Base-by-base conservation (phyloP, 23 red algal species). In the Gracilaria caudata region DNA sequence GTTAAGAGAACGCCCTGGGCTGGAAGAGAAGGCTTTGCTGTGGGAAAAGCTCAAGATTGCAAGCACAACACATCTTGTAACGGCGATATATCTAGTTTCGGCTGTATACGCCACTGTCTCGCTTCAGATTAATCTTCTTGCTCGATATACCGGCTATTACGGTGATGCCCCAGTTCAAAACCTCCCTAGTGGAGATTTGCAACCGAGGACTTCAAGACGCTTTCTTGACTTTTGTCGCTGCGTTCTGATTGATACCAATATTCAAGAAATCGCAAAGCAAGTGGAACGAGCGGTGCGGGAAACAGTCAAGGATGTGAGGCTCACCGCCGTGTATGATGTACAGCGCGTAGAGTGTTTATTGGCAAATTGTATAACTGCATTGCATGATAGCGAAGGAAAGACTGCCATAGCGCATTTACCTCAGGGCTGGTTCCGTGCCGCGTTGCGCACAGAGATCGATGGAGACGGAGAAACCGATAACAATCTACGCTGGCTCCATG, bases 21-120 rank as follows among this genome's bases (percentile, higher is more conserved):
- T 43, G 34, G 20, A 38, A 51, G 86, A 79, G 55, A 89, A 89
- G 56, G 54, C 46, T 25, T 59, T 47, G 55, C 57, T 79, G 4
- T 89, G 86, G 86, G 73, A 89, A 41, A 49, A 64, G 38, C 37
- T 89, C 33, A 89, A 89, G 55, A 72, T 89, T 72, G 86, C 86
- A 17, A 59, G 64, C 44, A 45, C 58, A 44, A 68, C 58, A 12
- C 70, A 71, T 45, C 43, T 89, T 4, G 71, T 65, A 23, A 68
- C 36, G 37, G 37, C 86, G 10, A 71, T 89, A 5, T 89, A 65
- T 34, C 13, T 79, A 1, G 59, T 63, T 35, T 72, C 58, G 4
- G 44, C 33, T 21, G 71, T 89, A 29, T 68, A 89, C 34, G 58
- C 58, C 26, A 59, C 72, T 34, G 24, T 89, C 8, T 79, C 56